Base-by-base conservation (phyloP, 2,329 filamentous ascomycete species). In the Phialemonium atrogriseum region DNA sequence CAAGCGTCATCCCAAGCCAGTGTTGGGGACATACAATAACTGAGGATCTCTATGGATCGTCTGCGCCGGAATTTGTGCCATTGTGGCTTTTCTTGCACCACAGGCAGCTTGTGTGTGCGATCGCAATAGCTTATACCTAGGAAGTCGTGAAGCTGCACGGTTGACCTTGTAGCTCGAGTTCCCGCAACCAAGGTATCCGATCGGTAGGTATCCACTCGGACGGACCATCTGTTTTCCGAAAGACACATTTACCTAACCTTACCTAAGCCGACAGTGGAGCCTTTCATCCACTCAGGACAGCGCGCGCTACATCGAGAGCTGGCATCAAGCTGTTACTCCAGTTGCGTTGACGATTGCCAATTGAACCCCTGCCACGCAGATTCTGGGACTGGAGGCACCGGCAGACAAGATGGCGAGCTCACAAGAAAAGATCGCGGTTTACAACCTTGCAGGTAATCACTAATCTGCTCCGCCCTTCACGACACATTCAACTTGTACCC, bases 31-130 rank as follows among this genome's bases (percentile, higher is more conserved):
- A 55, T 68, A 96, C 91, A 98, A 94, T 44, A 98, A 71, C 63
- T 94, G 88, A 52, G 91, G 89, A 82, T 98, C 93, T 75, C 91
- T 66, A 66, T 94, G 84, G 75, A 98, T 95, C 68, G 87, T 91
- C 70, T 98, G 91, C 47, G 85, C 80, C 44, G 83, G 74, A 45
- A 82, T 70, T 65, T 91, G 80, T 49, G 83, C 82, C 89, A 96
- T 96, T 32, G 25, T 57, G 42, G 42, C 23, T 33, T 31, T 20
- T 24, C 27, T 22, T 22, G 29, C 27, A 12, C 23, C 24, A n/a
- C 9, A 12, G 26, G 29, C 30, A 24, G 12, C 16, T n/a, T 10
- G 21, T 22, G 7, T 14, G 9, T n/a, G 17, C 9, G n/a, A 10
- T 6, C 17, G 30, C n/a, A 33, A n/a, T 20, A n/a, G n/a, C n/a